Conservation (phyloP, 2,329 filamentous ascomycete genomes). For the Sarocladium brachiariae region DNA sequence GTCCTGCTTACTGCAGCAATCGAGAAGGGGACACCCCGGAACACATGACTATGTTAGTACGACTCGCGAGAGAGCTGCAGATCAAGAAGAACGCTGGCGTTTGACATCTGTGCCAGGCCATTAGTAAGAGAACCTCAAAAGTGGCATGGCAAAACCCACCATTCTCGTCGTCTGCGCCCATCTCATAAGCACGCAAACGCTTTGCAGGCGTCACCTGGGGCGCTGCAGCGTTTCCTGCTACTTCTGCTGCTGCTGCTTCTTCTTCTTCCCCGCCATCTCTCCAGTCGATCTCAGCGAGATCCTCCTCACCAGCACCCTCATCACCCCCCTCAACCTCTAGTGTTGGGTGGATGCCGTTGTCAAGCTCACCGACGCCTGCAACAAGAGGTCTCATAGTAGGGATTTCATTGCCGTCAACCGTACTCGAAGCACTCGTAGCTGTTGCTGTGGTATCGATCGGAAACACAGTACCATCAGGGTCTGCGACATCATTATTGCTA, state of each 20-base stretch:
- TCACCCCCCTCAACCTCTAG: background rate
- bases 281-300: slow-evolving; percentile 21
- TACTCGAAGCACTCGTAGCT: slow-evolving; percentile 2
- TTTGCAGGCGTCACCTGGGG: slow-evolving; percentile 13
- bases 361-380: no score
- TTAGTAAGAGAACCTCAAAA: background rate
- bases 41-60: background rate
- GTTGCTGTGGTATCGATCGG: background rate
- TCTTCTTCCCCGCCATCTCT: slow-evolving; percentile 18
- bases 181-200: slow-evolving; percentile 17
- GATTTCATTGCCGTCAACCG: slow-evolving; percentile 9
- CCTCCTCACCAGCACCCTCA: slow-evolving; percentile 2
- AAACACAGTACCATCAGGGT: background rate
- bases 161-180: slow-evolving; percentile 17
- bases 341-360: no score
- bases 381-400: no score
- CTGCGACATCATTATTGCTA: background rate
- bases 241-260: slow-evolving; percentile 9
- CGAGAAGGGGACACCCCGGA: background rate
- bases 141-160: slow-evolving; percentile 12
- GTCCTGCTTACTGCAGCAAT: background rate
- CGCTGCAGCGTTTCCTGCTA: no score
- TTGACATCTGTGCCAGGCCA: slow-evolving; percentile 17
- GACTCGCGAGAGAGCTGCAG: background rate
- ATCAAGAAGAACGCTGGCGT: slow-evolving; percentile 18